A percentile compares a stretch with the other conserved stretches of the same genome.
Conservation (phyloP, 345 rosid genomes). For the Acer saccharum region DNA sequence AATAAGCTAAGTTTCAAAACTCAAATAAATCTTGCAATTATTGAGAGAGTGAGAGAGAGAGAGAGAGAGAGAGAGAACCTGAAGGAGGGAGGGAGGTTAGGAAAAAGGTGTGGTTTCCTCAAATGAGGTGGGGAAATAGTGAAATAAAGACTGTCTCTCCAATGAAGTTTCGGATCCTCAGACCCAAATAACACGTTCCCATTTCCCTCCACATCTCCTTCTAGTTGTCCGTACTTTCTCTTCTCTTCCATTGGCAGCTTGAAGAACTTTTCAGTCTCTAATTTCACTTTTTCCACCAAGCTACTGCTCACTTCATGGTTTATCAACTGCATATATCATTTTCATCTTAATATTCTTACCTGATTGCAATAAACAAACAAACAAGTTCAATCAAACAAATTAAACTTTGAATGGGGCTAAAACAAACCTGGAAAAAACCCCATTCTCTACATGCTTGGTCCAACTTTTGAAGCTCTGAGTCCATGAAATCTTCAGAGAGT, state of each 20-base stretch:
- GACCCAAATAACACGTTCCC: background rate
- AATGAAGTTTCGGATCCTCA: background rate
- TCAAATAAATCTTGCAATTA: no score
- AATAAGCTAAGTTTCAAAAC: no score
- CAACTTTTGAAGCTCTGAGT: no score
- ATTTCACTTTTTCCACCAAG: slow-evolving; percentile 14
- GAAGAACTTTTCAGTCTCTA: slow-evolving; percentile 15
- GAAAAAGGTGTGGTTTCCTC: slow-evolving; percentile 15
- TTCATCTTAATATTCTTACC: no score
- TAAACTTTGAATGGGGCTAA: no score
- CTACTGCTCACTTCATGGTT: slow-evolving; percentile 11
- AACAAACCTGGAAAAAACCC: no score
- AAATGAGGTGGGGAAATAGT: background rate
- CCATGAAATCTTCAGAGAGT: no score
- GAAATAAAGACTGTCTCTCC: background rate
- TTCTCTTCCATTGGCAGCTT: slow-evolving; percentile 9
- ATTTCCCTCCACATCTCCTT: background rate
- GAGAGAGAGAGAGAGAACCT: background rate
- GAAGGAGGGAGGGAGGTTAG: slow-evolving; percentile 18
- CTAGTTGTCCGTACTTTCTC: slow-evolving; percentile 13
- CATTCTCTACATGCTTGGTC: no score
- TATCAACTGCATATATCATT: slow-evolving; percentile 25
- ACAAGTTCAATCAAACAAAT: no score
- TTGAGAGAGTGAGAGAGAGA: no score
- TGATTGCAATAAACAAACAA: no score